phyloP scores from a whole-genome alignment of 169 alveolate species.

The Amoebophrya sp. region DNA sequence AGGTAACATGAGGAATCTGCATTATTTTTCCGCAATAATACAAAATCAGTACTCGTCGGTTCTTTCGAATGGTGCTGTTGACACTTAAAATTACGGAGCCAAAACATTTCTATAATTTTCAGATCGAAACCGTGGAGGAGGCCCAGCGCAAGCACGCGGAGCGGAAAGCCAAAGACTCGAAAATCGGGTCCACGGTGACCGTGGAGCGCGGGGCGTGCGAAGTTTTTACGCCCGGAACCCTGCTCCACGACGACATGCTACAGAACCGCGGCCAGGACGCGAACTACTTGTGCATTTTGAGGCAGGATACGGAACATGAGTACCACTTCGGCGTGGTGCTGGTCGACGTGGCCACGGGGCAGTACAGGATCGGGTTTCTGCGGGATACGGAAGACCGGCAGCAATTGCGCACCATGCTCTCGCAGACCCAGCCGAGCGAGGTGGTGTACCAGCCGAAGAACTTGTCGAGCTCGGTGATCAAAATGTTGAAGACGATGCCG shows the following conservation, averaged over 20 bases:
- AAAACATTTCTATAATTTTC: too few species aligned
- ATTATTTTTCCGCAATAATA: too few species aligned
- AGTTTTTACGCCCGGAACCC: constrained; percentile 48
- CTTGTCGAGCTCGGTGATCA: constrained; percentile 46
- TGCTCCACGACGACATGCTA: constrained; percentile 45
- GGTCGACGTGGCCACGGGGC: neutral
- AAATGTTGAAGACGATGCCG: constrained; percentile 51
- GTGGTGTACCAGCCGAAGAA: constrained; percentile 57
- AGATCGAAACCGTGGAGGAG: constrained; percentile 11
- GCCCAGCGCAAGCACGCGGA: constrained; percentile 46
- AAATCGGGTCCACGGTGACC: constrained; percentile 73
- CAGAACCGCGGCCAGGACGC: neutral
- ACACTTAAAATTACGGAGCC: too few species aligned
- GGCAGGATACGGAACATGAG: neutral
- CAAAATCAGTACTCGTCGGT: too few species aligned
- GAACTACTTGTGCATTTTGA: neutral
- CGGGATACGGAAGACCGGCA: constrained; percentile 38
- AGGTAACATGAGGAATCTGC: too few species aligned
- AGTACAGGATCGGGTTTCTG: neutral
- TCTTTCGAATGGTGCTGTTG: neutral
- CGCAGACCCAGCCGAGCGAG: constrained; percentile 63
- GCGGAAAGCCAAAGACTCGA: constrained; percentile 64
- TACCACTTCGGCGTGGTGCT: neutral
- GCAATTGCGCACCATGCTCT: constrained; percentile 58
- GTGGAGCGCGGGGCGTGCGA: constrained; percentile 50